Conservation (phyloP, 371 early-diverging fungal genomes). For the Mucor indicus region DNA sequence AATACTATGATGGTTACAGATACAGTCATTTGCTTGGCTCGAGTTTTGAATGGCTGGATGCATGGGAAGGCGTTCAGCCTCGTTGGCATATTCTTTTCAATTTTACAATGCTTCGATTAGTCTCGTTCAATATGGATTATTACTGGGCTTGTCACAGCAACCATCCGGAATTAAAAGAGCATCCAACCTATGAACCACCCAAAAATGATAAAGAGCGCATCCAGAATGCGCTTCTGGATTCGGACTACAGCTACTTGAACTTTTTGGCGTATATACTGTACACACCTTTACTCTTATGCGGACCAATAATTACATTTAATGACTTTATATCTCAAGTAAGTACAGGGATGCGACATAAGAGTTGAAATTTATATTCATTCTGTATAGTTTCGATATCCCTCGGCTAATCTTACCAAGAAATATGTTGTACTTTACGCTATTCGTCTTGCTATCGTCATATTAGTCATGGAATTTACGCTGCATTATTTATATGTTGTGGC, state of each 20-base stretch:
- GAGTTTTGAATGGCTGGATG: conserved; percentile 70
- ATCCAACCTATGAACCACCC: conserved; percentile 17
- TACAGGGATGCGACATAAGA: background rate
- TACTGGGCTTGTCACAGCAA: conserved; percentile 60
- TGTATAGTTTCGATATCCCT: conserved; percentile 49
- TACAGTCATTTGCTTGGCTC: conserved; percentile 53
- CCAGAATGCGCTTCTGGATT: conserved; percentile 39
- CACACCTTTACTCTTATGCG: conserved; percentile 89
- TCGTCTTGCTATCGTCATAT: conserved; percentile 43
- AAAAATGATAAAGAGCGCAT: conserved; percentile 61
- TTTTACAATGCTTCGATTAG: conserved; percentile 83
- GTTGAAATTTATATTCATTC: background rate
- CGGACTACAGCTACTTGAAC: conserved; percentile 73
- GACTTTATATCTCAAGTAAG: conserved; percentile 82
- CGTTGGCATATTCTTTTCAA: conserved; percentile 93
- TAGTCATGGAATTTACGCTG: conserved; percentile 83
- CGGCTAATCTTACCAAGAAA: conserved; percentile 34
- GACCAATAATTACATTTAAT: conserved; percentile 94
- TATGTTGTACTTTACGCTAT: conserved; percentile 42
- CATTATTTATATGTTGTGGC: conserved; percentile 86
- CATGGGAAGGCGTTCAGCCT: conserved; percentile 32
- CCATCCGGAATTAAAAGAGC: no score
- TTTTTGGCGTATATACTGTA: conserved; percentile 85
- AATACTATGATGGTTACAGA: conserved; percentile 66
- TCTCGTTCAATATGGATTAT: conserved; percentile 91